Conservation (phyloP, 2,329 filamentous ascomycete species). For the Colletotrichum sp. region DNA sequence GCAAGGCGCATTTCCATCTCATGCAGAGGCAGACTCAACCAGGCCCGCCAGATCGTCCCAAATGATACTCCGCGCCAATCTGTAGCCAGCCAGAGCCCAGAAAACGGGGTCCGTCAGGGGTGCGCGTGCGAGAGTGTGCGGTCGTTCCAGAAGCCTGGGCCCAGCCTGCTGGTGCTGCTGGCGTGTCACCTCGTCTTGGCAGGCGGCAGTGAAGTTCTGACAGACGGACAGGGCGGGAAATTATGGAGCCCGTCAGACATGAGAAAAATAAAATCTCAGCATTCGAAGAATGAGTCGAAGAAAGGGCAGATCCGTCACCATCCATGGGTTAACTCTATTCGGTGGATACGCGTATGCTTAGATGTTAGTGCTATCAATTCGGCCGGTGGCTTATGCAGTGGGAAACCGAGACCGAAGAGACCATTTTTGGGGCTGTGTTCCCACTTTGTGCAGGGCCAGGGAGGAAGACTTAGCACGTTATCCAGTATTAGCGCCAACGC, state of each 20-base stretch:
- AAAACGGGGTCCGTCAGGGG: neutral
- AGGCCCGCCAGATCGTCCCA: neutral
- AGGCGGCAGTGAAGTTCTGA: neutral
- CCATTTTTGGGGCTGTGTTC: neutral
- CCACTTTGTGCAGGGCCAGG: neutral
- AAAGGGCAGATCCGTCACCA: neutral
- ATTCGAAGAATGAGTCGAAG: neutral
- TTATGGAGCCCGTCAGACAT: neutral
- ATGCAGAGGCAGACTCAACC: neutral
- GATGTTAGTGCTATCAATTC: neutral
- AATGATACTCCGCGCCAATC: neutral
- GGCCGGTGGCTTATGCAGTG: neutral
- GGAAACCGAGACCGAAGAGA: constrained; percentile 15
- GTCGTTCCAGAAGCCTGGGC: neutral
- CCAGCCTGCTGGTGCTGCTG: neutral
- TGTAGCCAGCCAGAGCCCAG: neutral
- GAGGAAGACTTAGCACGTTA: neutral
- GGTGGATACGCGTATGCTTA: constrained; percentile 1
- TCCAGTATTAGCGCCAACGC: neutral
- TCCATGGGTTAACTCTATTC: neutral
- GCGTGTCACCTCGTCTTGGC: constrained; percentile 1
- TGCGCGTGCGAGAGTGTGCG: neutral
- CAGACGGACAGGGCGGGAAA: neutral
- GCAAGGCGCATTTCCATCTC: neutral
- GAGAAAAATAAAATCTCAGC: neutral